Evolutionary conservation across 345 rosid genomes (phyloP).

Genomic region (Eucalyptus dawsonii): DNA sequence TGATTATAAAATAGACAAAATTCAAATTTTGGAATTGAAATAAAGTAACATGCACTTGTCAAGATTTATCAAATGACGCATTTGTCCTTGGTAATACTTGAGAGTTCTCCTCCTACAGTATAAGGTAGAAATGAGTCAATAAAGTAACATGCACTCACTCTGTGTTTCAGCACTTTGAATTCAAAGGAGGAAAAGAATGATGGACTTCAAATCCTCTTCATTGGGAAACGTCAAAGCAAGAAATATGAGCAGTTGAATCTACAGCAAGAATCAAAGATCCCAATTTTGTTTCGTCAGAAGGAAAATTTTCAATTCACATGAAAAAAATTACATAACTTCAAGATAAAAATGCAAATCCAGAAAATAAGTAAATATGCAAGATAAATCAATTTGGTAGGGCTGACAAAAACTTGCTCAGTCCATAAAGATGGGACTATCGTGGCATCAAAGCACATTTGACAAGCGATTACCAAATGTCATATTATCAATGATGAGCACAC

Average conservation of each 20-base stretch:
- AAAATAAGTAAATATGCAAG: not conserved
- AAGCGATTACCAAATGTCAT: rapidly evolving
- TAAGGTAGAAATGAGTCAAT: not conserved
- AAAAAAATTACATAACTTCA: not conserved
- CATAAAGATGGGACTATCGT: not conserved
- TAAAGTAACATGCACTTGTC: not conserved
- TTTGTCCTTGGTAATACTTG: not conserved
- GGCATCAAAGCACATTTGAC: not conserved
- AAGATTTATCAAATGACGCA: not conserved
- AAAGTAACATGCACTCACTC: too few relatives aligned
- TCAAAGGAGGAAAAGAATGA: not conserved
- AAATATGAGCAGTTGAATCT: not conserved
- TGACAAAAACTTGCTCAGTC: rapidly evolving
- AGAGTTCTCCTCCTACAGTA: not conserved
- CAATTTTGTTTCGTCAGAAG: not conserved
- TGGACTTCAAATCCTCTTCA: not conserved
- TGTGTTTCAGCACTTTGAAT: too few relatives aligned
- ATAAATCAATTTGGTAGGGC: not conserved
- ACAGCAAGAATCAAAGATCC: not conserved
- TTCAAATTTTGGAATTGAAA: not conserved
- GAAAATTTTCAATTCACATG: not conserved
- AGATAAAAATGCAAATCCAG: not conserved
- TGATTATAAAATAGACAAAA: not conserved
- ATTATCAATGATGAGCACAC: too few relatives aligned
- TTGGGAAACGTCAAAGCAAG: not conserved